Evolutionary conservation across 331 rosid species (phyloP).

Genomic region (Cydonia oblonga): DNA sequence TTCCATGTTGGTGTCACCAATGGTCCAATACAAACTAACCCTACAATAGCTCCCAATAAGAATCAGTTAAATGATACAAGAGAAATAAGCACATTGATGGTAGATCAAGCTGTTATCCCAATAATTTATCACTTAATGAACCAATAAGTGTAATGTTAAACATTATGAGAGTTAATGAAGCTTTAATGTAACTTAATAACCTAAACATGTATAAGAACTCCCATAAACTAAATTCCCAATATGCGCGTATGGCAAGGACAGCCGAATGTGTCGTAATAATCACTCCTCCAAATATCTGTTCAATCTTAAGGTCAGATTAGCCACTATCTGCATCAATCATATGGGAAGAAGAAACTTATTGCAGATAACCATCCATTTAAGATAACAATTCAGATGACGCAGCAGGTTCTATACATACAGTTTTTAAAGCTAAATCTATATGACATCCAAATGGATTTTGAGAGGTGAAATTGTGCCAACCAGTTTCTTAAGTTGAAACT

Average conservation of each 20-base stretch:
- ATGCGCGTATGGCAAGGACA: slow-evolving; percentile 6
- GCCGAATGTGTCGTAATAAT: slow-evolving; percentile 5
- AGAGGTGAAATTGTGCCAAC: not conserved
- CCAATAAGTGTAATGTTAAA: slow-evolving; percentile 16
- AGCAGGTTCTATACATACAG: slow-evolving; percentile 12
- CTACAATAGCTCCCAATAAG: slow-evolving; percentile 79
- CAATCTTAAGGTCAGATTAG: slow-evolving; percentile 12
- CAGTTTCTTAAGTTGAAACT: slow-evolving; percentile 6
- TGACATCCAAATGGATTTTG: slow-evolving; percentile 6
- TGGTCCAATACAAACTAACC: slow-evolving; percentile 75
- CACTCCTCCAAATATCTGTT: slow-evolving; percentile 20
- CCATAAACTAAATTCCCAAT: slow-evolving; percentile 16
- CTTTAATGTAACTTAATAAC: slow-evolving; percentile 18
- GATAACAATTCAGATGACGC: slow-evolving; percentile 20
- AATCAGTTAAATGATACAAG: slow-evolving; percentile 56
- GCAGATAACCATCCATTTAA: slow-evolving; percentile 9
- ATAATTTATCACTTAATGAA: slow-evolving; percentile 21
- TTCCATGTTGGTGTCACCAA: slow-evolving; percentile 85
- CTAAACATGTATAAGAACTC: slow-evolving; percentile 7
- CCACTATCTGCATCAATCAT: slow-evolving; percentile 20
- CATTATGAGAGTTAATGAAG: slow-evolving; percentile 11
- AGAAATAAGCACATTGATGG: slow-evolving; percentile 41
- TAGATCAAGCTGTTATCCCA: slow-evolving; percentile 44
- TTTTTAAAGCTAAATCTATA: slow-evolving; percentile 11
- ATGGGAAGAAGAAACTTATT: slow-evolving; percentile 9